A percentile compares a stretch with the other conserved stretches of the same genome.
phyloP scores from a whole-genome alignment of 352 stramenopile species.

The Pilasporangium apinafurcum region DNA sequence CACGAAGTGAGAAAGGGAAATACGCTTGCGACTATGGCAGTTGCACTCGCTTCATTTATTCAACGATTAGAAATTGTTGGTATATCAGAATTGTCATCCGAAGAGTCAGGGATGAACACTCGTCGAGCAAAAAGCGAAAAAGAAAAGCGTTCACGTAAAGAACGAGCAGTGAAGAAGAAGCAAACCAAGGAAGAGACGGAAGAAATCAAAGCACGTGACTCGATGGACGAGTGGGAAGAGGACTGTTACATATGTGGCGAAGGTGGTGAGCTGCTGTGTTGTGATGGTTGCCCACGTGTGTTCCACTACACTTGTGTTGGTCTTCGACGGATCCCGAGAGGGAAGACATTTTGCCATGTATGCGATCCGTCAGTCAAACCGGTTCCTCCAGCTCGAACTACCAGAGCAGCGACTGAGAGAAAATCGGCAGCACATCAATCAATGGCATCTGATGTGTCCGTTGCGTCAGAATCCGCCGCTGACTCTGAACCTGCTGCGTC shows the following conservation, averaged over 20 bases:
- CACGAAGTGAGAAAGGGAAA: conserved; percentile 39
- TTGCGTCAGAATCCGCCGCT: not conserved
- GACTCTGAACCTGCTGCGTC: too few species aligned
- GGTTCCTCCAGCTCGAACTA: conserved; percentile 31
- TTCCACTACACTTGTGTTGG: conserved; percentile 89
- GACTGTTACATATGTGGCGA: conserved; percentile 87
- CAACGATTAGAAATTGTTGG: conserved; percentile 65
- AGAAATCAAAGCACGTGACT: conserved; percentile 23
- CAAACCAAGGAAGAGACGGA: conserved; percentile 45
- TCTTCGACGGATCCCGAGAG: conserved; percentile 68
- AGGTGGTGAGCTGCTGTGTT: conserved; percentile 85
- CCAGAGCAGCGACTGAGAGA: not conserved
- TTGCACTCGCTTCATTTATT: conserved; percentile 54
- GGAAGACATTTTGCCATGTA: conserved; percentile 81
- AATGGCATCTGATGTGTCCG: conserved; percentile 6
- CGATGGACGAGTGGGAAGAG: conserved; percentile 82
- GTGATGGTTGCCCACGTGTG: conserved; percentile 86
- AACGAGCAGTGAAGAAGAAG: conserved; percentile 64
- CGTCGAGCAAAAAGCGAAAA: conserved; percentile 62
- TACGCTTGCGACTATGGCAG: conserved; percentile 49
- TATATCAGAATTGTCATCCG: conserved; percentile 40
- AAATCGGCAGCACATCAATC: not conserved
- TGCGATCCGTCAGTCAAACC: conserved; percentile 72
- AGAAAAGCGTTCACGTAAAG: conserved; percentile 63
- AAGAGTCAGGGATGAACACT: conserved; percentile 28